Evolutionary conservation across 768 basidiomycete species (phyloP), one percentile per base, ranked within the genome.

Genomic region (Floccularia luteovirens): DNA sequence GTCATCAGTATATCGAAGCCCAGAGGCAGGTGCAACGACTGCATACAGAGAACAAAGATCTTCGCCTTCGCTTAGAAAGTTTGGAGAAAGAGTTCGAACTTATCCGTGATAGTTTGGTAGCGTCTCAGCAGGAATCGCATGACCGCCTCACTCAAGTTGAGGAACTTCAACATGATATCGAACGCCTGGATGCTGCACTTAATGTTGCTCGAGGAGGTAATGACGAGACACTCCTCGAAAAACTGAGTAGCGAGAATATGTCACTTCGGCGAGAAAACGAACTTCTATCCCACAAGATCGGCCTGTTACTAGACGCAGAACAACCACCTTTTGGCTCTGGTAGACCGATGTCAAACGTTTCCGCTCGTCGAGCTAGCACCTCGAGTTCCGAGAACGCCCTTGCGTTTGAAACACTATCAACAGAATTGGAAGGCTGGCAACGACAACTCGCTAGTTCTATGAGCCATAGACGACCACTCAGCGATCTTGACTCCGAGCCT

Each of bases 241-340:
- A 82, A 57, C 75, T 96, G 46, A 81, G 80, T 58, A 75, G 69
- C 57, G 89, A 94, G 56, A 92, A 91, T 58, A 70, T 75, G 13
- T 71, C 65, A 23, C 77, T 92, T 43, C 80, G 83, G 57, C 76
- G 78, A 42, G 89, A 92, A 61, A 92, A 92, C 57, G 84, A 88
- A 54, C 81, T 90, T 49, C 74, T 92, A 31, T 82, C 83, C n/a
- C 88, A 89, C 57, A 91, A 90, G 71, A 90, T 94, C 50, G 85
- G 80, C 42, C 72, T 93, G 34, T 70, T 94, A 12, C 74, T 94
- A 39, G 89, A 91, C 51, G 89, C 87, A 31, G 88, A 90, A 51
- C 84, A 86, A 49, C 76, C 84, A 16, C 66, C 74, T 2, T 89
- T 82, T 52, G 78, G 78, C 22, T 67, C 68, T 35, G 72, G 70